A percentile compares a stretch with the other conserved stretches of the same genome.
Conservation (phyloP, 768 basidiomycete species). For the Leccinum arenicola region DNA sequence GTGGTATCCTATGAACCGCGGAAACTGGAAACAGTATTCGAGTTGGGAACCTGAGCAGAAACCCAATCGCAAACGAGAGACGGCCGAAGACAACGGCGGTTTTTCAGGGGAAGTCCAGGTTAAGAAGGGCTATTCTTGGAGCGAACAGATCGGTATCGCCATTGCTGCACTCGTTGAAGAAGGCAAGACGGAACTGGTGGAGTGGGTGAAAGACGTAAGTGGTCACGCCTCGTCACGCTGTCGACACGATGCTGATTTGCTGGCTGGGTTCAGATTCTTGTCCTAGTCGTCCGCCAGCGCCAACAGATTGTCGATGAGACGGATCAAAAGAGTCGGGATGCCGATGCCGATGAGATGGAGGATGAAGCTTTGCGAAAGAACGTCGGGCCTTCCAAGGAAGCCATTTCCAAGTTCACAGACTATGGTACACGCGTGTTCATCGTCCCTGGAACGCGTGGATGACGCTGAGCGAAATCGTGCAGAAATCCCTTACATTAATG, state of each 20-base stretch:
- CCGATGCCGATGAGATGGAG: constrained; percentile 34
- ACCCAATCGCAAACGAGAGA: constrained; percentile 32
- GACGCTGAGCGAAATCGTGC: constrained; percentile 8
- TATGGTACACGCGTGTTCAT: constrained; percentile 53
- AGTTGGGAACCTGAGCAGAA: constrained; percentile 64
- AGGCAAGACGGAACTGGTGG: constrained; percentile 60
- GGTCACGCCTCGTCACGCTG: constrained; percentile 16
- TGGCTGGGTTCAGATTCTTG: constrained; percentile 49
- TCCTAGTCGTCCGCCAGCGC: constrained; percentile 56
- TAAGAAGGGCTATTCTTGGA: constrained; percentile 86
- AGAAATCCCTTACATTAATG: constrained; percentile 76
- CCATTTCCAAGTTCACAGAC: constrained; percentile 66
- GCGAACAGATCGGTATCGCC: constrained; percentile 85
- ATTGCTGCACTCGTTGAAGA: constrained; percentile 71
- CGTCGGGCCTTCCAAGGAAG: constrained; percentile 60
- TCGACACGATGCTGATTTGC: constrained; percentile 14
- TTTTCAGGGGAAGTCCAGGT: constrained; percentile 72
- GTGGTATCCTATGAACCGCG: constrained; percentile 87
- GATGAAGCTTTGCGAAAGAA: constrained; percentile 24
- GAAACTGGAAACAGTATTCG: constrained; percentile 82
- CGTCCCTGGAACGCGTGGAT: background rate
- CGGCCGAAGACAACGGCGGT: constrained; percentile 34
- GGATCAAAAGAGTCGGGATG: constrained; percentile 42
- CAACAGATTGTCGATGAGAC: constrained; percentile 59
- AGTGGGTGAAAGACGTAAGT: constrained; percentile 81